Percentiles rank a stretch among this genome's conserved stretches.
These are phyloP conservation scores for Tagetes patula DNA, from an alignment of 129 eudicot genomes.

Conservation along the genomic window DNA sequence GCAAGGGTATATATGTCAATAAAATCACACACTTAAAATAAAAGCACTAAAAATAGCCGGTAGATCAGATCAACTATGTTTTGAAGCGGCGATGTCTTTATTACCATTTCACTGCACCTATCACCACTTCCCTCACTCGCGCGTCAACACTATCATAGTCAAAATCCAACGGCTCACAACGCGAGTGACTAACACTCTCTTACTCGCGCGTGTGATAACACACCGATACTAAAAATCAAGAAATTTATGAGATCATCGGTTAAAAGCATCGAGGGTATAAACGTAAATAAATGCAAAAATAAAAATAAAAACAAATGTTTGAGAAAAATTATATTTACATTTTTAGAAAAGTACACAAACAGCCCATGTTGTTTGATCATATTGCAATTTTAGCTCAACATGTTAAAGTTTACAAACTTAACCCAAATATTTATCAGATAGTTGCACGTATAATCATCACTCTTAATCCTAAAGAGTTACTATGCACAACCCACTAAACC, in stretches of 20 bases:
- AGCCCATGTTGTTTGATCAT: no score
- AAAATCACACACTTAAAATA: background rate
- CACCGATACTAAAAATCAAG: conserved; percentile 11
- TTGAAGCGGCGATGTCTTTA: conserved; percentile 36
- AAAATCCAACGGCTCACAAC: background rate
- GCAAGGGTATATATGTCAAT: conserved; percentile 31
- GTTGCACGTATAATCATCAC: no score
- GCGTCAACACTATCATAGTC: background rate
- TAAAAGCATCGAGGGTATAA: conserved; percentile 31
- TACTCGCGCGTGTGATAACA: background rate
- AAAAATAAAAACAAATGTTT: background rate
- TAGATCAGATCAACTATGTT: conserved; percentile 29
- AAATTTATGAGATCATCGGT: conserved; percentile 47
- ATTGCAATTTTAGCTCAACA: no score
- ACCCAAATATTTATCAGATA: no score
- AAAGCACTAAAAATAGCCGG: conserved; percentile 33
- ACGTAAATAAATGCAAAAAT: conserved; percentile 21
- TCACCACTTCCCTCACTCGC: background rate
- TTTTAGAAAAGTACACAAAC: no score
- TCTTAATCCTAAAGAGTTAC: no score
- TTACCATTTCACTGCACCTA: background rate
- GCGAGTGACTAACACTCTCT: background rate
- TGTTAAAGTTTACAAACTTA: no score
- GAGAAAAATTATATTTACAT: no score
- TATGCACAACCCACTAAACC: no score